Evolutionary conservation across 106 monocot genomes (phyloP).

Genomic region (Apostasia ramifera): DNA sequence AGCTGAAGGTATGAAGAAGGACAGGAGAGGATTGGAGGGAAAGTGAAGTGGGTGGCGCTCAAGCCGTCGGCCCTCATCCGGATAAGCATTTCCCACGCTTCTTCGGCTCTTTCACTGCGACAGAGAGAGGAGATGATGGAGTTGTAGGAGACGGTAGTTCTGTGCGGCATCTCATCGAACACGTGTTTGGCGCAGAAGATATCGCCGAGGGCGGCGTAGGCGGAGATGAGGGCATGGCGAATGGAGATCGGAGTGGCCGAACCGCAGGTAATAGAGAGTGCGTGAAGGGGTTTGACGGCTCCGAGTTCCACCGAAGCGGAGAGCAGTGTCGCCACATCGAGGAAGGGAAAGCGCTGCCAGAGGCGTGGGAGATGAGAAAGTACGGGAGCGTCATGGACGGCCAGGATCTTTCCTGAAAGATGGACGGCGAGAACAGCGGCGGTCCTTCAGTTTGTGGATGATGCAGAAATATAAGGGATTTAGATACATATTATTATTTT

Average conservation of each 20-base stretch:
- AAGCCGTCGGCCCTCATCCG: conserved; percentile 27
- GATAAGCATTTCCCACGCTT: conserved; percentile 22
- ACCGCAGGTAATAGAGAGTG: conserved; percentile 3
- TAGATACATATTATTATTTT: too few species aligned
- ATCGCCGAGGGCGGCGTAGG: conserved; percentile 1
- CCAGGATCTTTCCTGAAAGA: background rate
- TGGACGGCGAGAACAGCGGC: background rate
- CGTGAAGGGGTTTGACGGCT: conserved; percentile 9
- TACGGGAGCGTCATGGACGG: background rate
- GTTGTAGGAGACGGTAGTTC: conserved; percentile 34
- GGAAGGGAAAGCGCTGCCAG: background rate
- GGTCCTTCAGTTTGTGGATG: background rate
- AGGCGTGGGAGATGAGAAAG: background rate
- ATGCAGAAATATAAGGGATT: background rate
- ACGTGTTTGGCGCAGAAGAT: conserved; percentile 12
- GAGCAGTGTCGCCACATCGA: background rate
- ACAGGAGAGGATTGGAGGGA: conserved; percentile 53
- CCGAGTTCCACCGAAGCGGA: background rate
- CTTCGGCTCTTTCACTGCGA: conserved; percentile 6
- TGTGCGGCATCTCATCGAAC: conserved; percentile 49
- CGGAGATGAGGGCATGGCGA: conserved; percentile 26
- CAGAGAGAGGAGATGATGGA: conserved; percentile 32
- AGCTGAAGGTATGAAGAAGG: background rate
- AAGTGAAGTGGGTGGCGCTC: conserved; percentile 44
- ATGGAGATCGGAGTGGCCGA: conserved; percentile 1